phyloP scores from a whole-genome alignment of 768 basidiomycete genomes.

The Russula sp. region DNA sequence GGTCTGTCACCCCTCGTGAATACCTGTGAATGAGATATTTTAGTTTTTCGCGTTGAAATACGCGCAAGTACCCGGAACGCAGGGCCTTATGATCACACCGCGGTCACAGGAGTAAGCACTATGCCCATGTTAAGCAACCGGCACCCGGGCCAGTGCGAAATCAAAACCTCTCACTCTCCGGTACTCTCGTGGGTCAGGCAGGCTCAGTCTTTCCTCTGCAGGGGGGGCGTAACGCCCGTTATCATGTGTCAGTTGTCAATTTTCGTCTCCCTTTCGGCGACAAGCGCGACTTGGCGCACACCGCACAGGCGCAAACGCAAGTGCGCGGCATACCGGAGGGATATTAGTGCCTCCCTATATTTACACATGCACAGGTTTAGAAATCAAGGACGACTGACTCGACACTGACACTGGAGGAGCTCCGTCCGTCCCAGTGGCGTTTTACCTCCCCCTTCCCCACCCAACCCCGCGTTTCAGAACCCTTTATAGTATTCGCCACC shows the following conservation, averaged over 20 bases:
- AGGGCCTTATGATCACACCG: slow-evolving; percentile 4
- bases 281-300: no score
- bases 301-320: no score
- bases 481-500: no score
- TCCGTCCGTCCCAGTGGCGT: no score
- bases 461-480: no score
- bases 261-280: no score
- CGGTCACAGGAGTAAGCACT: slow-evolving; percentile 2
- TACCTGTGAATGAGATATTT: neutral
- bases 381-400: no score
- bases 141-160: neutral
- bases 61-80: slow-evolving; percentile 1
- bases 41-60: neutral
- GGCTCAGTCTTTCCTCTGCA: neutral
- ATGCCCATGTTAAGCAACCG: slow-evolving; percentile 7
- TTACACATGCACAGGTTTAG: no score
- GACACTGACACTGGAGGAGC: no score
- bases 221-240: slow-evolving; percentile 3
- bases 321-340: no score
- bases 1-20: slow-evolving; percentile 6
- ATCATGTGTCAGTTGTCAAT: neutral
- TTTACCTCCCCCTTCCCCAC: no score
- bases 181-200: neutral
- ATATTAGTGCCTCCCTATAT: no score
- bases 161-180: neutral